Evolutionary conservation across 768 basidiomycete species (phyloP).

Genomic region (Hericium alpestre): DNA sequence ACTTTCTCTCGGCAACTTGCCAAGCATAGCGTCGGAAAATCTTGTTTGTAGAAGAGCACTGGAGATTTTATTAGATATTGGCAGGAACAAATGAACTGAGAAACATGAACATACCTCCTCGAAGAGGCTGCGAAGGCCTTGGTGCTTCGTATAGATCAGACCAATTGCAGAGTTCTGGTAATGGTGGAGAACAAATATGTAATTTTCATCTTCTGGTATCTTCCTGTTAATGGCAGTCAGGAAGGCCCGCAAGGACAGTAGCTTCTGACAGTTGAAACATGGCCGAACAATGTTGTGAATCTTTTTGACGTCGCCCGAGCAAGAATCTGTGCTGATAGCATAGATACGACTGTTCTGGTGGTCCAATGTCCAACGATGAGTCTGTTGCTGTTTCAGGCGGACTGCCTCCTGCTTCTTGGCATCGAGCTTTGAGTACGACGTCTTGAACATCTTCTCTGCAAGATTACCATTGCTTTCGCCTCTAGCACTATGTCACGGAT

Average conservation of each 20-base stretch:
- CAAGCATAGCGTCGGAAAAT: slow-evolving; percentile 6
- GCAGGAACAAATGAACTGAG: too few relatives aligned
- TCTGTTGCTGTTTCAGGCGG: neutral
- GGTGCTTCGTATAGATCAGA: neutral
- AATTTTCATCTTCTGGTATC: neutral
- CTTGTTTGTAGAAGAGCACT: neutral
- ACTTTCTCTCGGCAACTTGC: slow-evolving; percentile 19
- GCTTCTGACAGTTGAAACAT: neutral
- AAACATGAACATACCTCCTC: neutral
- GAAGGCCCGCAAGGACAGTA: neutral
- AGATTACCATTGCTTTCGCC: too few relatives aligned
- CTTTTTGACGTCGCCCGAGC: neutral
- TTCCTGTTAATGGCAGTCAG: neutral
- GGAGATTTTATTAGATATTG: too few relatives aligned
- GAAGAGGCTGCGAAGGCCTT: neutral
- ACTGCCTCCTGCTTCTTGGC: neutral
- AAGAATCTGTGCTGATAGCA: neutral
- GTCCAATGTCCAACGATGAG: neutral
- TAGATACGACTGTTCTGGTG: neutral
- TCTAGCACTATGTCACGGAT: too few relatives aligned
- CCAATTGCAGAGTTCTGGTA: neutral
- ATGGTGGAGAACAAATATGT: neutral
- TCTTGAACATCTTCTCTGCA: neutral
- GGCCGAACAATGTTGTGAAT: neutral
- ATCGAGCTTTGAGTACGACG: neutral